A percentile compares a stretch with the other conserved stretches of the same genome.
Conservation (phyloP, 257 asterid species). For the Voacanga thouarsii region DNA sequence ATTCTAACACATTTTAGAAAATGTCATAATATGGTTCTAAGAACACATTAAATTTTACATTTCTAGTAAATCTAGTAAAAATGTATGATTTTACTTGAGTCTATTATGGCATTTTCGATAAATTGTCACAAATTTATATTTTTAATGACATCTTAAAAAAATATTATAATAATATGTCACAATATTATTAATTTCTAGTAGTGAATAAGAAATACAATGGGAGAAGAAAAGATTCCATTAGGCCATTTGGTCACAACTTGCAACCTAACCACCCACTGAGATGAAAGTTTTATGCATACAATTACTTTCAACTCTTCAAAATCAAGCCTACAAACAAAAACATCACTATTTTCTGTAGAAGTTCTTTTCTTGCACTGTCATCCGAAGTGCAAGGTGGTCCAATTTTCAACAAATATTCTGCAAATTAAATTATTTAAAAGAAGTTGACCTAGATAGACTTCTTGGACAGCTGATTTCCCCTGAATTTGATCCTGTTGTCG, state of each 20-base stretch:
- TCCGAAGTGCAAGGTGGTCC: background rate
- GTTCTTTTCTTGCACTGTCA: background rate
- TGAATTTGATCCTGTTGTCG: slow-evolving; percentile 15
- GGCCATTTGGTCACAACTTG: background rate
- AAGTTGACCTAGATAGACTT: slow-evolving; percentile 25
- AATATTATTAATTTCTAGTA: no score
- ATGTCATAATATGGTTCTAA: no score
- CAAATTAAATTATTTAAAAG: slow-evolving; percentile 1
- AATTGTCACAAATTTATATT: no score
- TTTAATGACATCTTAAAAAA: no score
- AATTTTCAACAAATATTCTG: background rate
- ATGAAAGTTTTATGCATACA: background rate
- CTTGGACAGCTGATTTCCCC: background rate
- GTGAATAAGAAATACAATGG: no score
- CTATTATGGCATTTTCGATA: no score
- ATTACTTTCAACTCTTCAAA: slow-evolving; percentile 12
- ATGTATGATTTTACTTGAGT: no score
- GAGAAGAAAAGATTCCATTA: background rate
- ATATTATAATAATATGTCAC: no score
- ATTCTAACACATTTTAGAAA: no score
- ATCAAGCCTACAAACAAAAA: background rate
- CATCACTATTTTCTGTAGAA: background rate
- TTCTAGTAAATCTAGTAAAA: no score
- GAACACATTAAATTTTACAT: no score
- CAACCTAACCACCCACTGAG: slow-evolving; percentile 1